These are phyloP conservation scores for Daedaleopsis sinensis DNA, from an alignment of 768 basidiomycete genomes.

Conservation along the genomic window DNA sequence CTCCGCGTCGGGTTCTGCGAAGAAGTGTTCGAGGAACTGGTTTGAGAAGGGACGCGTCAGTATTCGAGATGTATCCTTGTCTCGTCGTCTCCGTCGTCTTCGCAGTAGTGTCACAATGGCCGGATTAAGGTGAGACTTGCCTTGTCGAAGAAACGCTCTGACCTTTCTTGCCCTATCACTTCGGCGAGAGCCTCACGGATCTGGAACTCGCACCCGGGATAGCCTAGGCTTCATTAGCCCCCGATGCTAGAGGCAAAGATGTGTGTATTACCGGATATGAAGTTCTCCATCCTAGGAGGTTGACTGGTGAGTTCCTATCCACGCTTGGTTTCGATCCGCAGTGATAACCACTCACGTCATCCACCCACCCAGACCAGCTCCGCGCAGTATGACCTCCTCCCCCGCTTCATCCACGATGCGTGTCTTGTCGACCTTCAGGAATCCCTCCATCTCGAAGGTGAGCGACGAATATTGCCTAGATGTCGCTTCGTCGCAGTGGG, in stretches of 20 bases:
- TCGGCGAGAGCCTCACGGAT: conserved; percentile 67
- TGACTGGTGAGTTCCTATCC: neutral
- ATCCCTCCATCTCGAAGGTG: conserved; percentile 40
- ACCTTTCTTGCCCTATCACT: conserved; percentile 65
- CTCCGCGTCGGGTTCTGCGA: conserved; percentile 71
- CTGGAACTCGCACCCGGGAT: conserved; percentile 80
- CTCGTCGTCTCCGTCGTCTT: neutral
- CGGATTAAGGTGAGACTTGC: conserved; percentile 27
- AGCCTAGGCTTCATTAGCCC: conserved; percentile 45
- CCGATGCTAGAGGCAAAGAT: neutral
- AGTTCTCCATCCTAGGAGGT: conserved; percentile 67
- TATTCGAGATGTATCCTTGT: neutral
- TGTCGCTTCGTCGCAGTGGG: too few species aligned
- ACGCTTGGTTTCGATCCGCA: neutral
- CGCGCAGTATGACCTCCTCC: conserved; percentile 63
- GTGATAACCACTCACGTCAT: conserved; percentile 67
- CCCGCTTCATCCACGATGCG: conserved; percentile 62
- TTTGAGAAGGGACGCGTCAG: neutral
- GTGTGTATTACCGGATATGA: conserved; percentile 54
- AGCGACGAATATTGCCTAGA: neutral
- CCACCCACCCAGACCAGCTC: conserved; percentile 85
- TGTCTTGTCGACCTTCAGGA: conserved; percentile 58
- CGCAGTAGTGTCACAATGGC: too few species aligned
- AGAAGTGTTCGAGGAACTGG: conserved; percentile 86
- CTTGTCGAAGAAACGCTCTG: conserved; percentile 83